phyloP scores from a whole-genome alignment of 1,139 yeast genomes.

The Geotrichum cucujoidarum region DNA sequence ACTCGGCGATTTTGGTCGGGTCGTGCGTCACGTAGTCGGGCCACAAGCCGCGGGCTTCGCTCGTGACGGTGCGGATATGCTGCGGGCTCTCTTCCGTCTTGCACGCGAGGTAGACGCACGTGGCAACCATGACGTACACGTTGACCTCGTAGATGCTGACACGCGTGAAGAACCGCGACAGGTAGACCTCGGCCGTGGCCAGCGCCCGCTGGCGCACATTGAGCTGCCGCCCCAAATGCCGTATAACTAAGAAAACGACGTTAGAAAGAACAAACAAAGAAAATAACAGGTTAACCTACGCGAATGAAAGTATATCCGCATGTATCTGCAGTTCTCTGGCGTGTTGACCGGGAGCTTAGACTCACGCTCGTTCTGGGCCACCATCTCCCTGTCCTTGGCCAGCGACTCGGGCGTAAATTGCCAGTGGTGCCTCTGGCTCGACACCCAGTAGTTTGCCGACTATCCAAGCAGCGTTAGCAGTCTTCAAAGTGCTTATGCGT shows the following conservation, averaged over 20 bases:
- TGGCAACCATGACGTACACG: conserved; percentile 70
- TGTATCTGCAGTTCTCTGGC: conserved; percentile 38
- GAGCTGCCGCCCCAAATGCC: conserved; percentile 71
- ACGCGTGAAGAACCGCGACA: conserved; percentile 65
- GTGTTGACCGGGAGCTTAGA: conserved; percentile 24
- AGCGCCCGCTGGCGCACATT: conserved; percentile 76
- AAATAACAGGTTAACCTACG: conserved; percentile 37
- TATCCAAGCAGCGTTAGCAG: conserved; percentile 3
- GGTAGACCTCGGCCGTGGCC: conserved; percentile 83
- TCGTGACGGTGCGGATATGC: conserved; percentile 75
- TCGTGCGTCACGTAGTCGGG: conserved; percentile 93
- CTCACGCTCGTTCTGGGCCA: conserved; percentile 30
- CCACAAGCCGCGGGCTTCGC: conserved; percentile 88
- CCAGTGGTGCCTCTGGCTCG: conserved; percentile 62
- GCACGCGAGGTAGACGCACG: conserved; percentile 85
- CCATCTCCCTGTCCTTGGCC: conserved; percentile 38
- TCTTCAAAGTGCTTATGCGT: no score
- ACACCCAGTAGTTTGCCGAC: conserved; percentile 63
- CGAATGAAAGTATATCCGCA: conserved; percentile 42
- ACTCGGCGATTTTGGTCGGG: conserved; percentile 88
- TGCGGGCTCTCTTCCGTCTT: conserved; percentile 95
- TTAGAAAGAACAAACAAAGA: conserved; percentile 28
- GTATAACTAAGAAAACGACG: conserved; percentile 55
- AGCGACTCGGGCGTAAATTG: conserved; percentile 50
- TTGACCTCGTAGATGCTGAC: conserved; percentile 79